These are phyloP conservation scores for Quercus agrifolia DNA, from an alignment of 306 rosid genomes.

Conservation along the genomic window DNA sequence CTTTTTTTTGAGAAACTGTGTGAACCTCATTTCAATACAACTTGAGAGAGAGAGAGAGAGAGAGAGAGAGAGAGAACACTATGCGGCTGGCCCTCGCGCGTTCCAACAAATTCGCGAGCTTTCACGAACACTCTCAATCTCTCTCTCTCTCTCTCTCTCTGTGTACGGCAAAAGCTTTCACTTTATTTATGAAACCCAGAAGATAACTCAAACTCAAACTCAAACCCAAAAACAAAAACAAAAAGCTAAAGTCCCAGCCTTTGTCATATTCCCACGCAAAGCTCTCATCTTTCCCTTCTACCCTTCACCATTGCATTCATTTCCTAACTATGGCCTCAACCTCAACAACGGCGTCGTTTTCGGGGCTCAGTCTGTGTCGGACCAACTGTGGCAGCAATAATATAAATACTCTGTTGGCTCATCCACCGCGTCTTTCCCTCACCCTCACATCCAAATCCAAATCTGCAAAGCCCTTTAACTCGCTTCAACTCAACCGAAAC, in stretches of 20 bases:
- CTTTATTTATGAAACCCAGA: not conserved
- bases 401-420: constrained; percentile 33
- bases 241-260: not conserved
- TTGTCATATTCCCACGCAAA: constrained; percentile 36
- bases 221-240: no score
- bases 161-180: not conserved
- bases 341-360: constrained; percentile 41
- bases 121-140: constrained; percentile 24
- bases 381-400: constrained; percentile 26
- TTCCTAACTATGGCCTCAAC: constrained; percentile 47
- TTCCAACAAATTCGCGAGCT: constrained; percentile 1
- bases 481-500: constrained; percentile 28
- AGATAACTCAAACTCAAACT: not conserved
- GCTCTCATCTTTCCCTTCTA: not conserved
- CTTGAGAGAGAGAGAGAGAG: no score
- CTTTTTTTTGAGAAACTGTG: no score
- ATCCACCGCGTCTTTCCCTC: constrained; percentile 36
- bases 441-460: constrained; percentile 16
- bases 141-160: not conserved
- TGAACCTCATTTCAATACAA: no score
- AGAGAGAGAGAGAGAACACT: no score
- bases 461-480: constrained; percentile 34
- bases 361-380: constrained; percentile 28
- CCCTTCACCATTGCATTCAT: not conserved
- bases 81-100: no score